Base-by-base conservation (phyloP, 768 basidiomycete species). In the Phlegmacium glaucopus region DNA sequence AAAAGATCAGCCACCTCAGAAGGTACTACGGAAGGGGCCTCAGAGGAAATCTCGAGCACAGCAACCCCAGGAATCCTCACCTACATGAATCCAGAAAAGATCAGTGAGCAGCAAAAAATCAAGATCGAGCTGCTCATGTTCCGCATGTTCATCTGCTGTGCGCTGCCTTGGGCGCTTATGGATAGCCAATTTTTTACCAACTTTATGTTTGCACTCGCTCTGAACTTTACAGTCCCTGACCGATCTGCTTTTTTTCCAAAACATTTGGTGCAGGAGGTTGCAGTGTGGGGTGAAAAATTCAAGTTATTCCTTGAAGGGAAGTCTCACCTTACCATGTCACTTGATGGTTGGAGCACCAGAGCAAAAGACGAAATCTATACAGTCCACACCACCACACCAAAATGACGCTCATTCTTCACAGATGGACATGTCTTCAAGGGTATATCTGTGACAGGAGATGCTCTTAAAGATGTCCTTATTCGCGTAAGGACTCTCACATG, bases 281-380 rank as follows among this genome's bases (percentile, higher is more conserved):
- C 58, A 7, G 53, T 41, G 4, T 57, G 55, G 53, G 38, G 17
- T 0, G n/a, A 39, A 22, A 45, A 35, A 12, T 51, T 61, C 26
- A 36, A 17, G 4, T 27, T 47, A 3, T 60, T 58, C 39, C 26
- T 61, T 6, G 30, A 37, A 13, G 36, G 42, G 10, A 45, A 52
- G n/a, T 9, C 34, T 9, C 55, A 62, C 39, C 54, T 62, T 15
- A 61, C 61, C 4, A 15, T 58, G 3, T 61, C 55, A 1, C 43
- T 61, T 29, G 61, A 62, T 40, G 59, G 61, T 7, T 62, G 61
- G 61, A 57, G 53, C 35, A 52, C 53, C 2, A 47, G 45, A 7
- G 44, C 51, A 1, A 28, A 54, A 3, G 60, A 65, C 28, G 61
- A 65, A 41, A 43, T 65, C n/a, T 63, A 65, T 41, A 65, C 63